Evolutionary conservation across 1,139 yeast genomes (phyloP), one percentile per base, ranked within the genome.

Genomic region (Kazachstania sp.): DNA sequence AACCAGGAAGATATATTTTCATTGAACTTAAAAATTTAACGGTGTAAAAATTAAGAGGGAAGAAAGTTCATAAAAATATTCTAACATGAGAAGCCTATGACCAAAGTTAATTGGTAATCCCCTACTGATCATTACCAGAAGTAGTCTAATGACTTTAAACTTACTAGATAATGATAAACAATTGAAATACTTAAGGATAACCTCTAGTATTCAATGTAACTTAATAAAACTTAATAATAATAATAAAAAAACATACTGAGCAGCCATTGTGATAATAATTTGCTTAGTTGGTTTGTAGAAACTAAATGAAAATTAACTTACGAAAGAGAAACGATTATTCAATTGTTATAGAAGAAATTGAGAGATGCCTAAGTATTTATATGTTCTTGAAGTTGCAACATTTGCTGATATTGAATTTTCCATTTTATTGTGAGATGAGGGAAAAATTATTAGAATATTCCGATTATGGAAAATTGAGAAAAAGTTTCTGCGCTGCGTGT

Each of bases 251-350:
- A 60, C 67, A 63, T 64, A 64, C 67, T 58, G 61, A 54, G 66
- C 65, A 57, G 65, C 66, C 67, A 63, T 64, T 60, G 53, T 58
- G 43, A 50, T 49, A 49, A 41, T 54, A 46, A 35, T 52, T 50
- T 49, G 58, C 52, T 41, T 48, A 52, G 54, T 51, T 54, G 57
- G 49, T n/a, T n/a, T n/a, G n/a, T n/a, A n/a, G n/a, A n/a, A n/a
- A n/a, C n/a, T n/a, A n/a, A n/a, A n/a, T n/a, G n/a, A n/a, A n/a
- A n/a, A n/a, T n/a, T n/a, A n/a, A n/a, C n/a, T n/a, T n/a, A n/a
- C n/a, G n/a, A n/a, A 23, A 23, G 28, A 23, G 28, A 7, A 7
- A 23, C 8, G 8, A 23, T 2, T 23, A 23, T 23, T 23, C 3
- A 23, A 23, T 23, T 23, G 8, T 26, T 31, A 6, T 7, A 29